phyloP scores from a whole-genome alignment of 257 asterid species.

The Datura wrightii region DNA sequence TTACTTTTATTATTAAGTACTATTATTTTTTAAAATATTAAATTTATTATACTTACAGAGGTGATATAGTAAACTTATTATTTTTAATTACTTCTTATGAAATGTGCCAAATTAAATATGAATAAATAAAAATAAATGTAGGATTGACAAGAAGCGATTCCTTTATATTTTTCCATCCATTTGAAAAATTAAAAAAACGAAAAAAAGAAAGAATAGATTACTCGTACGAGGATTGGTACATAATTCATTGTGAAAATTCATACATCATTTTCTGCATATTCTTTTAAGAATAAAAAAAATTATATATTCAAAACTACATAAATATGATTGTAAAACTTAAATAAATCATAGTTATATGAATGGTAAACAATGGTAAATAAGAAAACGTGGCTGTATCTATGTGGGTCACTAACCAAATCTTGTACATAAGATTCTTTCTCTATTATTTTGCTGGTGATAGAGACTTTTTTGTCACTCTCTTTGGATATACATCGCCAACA shows the following conservation, averaged over 20 bases:
- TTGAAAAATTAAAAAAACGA: too few relatives aligned
- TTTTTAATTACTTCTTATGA: too few relatives aligned
- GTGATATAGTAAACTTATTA: too few relatives aligned
- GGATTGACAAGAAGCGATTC: not conserved
- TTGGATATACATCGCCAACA: constrained; percentile 43
- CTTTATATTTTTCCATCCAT: not conserved
- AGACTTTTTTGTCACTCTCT: constrained; percentile 52
- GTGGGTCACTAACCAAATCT: constrained; percentile 49
- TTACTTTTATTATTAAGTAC: too few relatives aligned
- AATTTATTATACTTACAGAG: too few relatives aligned
- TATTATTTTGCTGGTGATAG: constrained; percentile 51
- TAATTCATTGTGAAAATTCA: not conserved
- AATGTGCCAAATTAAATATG: not conserved
- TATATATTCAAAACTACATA: not conserved
- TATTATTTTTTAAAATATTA: too few relatives aligned
- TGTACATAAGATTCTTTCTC: constrained; percentile 53
- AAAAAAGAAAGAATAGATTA: not conserved
- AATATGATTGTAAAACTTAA: not conserved
- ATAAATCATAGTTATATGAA: not conserved
- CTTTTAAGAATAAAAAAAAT: not conserved
- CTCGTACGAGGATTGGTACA: not conserved
- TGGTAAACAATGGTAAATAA: not conserved
- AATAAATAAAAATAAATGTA: too few relatives aligned
- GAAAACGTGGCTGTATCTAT: not conserved
- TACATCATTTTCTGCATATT: not conserved